A percentile compares a stretch with the other conserved stretches of the same genome.
phyloP scores from a whole-genome alignment of 805 yeast genomes.

The Candida succiphila region DNA sequence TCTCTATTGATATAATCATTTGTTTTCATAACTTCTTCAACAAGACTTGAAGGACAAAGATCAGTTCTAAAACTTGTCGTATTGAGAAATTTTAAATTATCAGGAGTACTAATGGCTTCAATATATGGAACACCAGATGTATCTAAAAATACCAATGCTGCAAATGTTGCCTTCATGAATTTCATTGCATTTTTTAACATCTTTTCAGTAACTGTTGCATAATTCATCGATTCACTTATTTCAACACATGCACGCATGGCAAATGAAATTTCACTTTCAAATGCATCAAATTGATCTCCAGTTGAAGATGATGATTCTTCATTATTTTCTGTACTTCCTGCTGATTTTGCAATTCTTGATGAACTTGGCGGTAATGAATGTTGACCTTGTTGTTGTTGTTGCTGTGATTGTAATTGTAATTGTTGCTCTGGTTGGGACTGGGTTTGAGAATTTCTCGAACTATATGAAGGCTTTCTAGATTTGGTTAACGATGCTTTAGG shows the following conservation, averaged over 20 bases:
- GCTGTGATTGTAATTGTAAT: neutral
- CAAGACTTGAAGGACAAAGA: constrained; percentile 30
- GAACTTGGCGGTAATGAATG: neutral
- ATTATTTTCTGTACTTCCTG: neutral
- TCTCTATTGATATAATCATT: constrained; percentile 27
- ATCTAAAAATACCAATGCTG: constrained; percentile 21
- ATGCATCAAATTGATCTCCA: constrained; percentile 7
- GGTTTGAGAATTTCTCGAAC: neutral
- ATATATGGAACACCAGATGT: constrained; percentile 16
- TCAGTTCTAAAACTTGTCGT: constrained; percentile 28
- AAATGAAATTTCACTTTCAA: neutral
- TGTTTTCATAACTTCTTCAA: constrained; percentile 27
- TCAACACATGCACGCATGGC: constrained; percentile 37
- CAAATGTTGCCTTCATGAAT: constrained; percentile 20
- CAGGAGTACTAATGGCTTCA: constrained; percentile 22
- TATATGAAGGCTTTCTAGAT: neutral
- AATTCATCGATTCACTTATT: constrained; percentile 35
- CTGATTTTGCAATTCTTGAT: neutral
- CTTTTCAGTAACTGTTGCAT: constrained; percentile 25
- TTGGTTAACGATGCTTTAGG: neutral
- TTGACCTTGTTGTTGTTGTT: neutral
- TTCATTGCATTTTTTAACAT: constrained; percentile 28
- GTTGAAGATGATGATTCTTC: neutral
- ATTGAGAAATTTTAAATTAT: constrained; percentile 13
- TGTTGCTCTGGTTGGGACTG: neutral